These are phyloP conservation scores for Penicillium occitanis DNA, from an alignment of 2,329 filamentous ascomycete genomes.

Conservation along the genomic window DNA sequence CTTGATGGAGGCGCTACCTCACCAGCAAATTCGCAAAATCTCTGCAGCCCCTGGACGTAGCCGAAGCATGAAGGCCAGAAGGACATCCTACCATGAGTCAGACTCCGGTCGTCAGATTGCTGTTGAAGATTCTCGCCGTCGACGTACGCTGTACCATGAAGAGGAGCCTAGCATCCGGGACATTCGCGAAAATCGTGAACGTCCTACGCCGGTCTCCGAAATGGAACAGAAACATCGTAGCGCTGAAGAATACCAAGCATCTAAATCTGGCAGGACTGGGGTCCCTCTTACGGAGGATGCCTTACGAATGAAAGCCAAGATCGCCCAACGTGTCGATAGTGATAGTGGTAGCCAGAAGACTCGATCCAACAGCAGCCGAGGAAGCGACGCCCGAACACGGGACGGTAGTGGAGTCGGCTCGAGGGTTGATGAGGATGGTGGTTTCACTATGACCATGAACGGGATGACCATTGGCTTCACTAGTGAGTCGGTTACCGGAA, in stretches of 20 bases:
- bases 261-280: constrained; percentile 28
- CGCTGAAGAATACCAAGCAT: constrained; percentile 44
- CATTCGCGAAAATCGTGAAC: constrained; percentile 4
- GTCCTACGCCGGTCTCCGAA: constrained; percentile 18
- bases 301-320: constrained; percentile 33
- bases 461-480: constrained; percentile 43
- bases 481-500: constrained; percentile 38
- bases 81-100: constrained; percentile 37
- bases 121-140: constrained; percentile 37
- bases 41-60: constrained; percentile 35
- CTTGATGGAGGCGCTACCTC: constrained; percentile 34
- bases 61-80: constrained; percentile 33
- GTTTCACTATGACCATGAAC: constrained; percentile 42
- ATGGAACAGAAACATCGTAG: constrained; percentile 41
- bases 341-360: constrained; percentile 45
- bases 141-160: constrained; percentile 36
- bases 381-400: constrained; percentile 38
- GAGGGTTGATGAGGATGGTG: constrained; percentile 38
- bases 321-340: constrained; percentile 32
- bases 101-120: constrained; percentile 34
- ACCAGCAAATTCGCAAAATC: constrained; percentile 33
- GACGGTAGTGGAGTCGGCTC: constrained; percentile 35
- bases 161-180: constrained; percentile 18
- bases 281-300: constrained; percentile 38
- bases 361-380: constrained; percentile 43